Evolutionary conservation across 306 rosid species (phyloP).

Genomic region (Quercus variabilis): DNA sequence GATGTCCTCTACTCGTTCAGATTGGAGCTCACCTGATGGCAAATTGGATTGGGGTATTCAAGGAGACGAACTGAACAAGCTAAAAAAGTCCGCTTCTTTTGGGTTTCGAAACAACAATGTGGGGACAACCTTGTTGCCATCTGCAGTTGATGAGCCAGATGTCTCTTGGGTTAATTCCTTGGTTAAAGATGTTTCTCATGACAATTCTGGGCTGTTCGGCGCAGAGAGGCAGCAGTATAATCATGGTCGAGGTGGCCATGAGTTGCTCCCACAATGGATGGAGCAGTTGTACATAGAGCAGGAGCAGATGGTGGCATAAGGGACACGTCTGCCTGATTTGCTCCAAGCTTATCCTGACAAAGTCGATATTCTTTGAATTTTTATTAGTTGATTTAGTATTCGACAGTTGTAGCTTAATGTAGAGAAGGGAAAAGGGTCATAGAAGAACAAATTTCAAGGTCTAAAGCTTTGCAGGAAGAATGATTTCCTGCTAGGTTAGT

Average conservation of each 20-base stretch:
- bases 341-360: constrained; percentile 52
- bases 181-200: constrained; percentile 73
- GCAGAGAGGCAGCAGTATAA: constrained; percentile 49
- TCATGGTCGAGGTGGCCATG: constrained; percentile 49
- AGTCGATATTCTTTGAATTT: constrained; percentile 39
- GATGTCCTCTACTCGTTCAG: constrained; percentile 60
- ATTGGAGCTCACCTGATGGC: constrained; percentile 84
- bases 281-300: constrained; percentile 91
- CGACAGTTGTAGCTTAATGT: constrained; percentile 28
- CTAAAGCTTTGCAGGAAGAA: constrained; percentile 31
- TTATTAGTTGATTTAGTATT: constrained; percentile 38
- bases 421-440: constrained; percentile 19
- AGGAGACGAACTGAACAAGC: constrained; percentile 86
- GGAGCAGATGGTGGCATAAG: constrained; percentile 90
- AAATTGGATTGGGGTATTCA: constrained; percentile 88
- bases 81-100: constrained; percentile 90
- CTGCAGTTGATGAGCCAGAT: constrained; percentile 67
- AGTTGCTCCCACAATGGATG: constrained; percentile 78
- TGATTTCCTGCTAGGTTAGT: constrained; percentile 34
- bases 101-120: constrained; percentile 61
- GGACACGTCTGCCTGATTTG: constrained; percentile 20
- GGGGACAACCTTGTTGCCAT: constrained; percentile 22
- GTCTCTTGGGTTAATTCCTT: constrained; percentile 94
- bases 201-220: constrained; percentile 38
- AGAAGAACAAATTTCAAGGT: constrained; percentile 36